phyloP scores from a whole-genome alignment of 2,329 filamentous ascomycete species.

The Whalleya microplaca region DNA sequence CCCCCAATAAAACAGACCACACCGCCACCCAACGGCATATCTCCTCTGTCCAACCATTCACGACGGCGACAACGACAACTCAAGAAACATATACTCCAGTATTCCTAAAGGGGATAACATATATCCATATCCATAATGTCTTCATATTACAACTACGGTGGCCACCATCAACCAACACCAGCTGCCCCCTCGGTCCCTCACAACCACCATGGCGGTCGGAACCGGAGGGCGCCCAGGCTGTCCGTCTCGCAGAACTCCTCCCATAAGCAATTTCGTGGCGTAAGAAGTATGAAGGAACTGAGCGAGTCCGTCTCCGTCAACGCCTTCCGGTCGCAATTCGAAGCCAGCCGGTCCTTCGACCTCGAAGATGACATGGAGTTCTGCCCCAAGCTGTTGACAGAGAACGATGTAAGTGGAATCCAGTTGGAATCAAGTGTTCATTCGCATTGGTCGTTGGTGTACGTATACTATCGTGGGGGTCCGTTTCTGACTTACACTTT shows the following conservation, averaged over 20 bases:
- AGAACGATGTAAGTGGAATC: slow-evolving; percentile 77
- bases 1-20: slow-evolving; percentile 15
- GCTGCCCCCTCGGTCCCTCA: slow-evolving; percentile 63
- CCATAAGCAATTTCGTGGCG: slow-evolving; percentile 84
- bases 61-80: slow-evolving; percentile 23
- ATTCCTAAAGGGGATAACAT: slow-evolving; percentile 15
- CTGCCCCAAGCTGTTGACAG: slow-evolving; percentile 88
- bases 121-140: slow-evolving; percentile 53
- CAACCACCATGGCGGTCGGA: slow-evolving; percentile 82
- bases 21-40: slow-evolving; percentile 29
- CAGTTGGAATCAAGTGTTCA: not conserved
- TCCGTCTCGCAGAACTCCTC: slow-evolving; percentile 79
- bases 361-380: slow-evolving; percentile 96
- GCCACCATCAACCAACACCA: slow-evolving; percentile 61
- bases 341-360: slow-evolving; percentile 91
- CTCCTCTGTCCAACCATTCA: slow-evolving; percentile 28
- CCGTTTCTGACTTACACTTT: slow-evolving; percentile 29
- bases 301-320: slow-evolving; percentile 76
- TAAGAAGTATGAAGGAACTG: slow-evolving; percentile 84
- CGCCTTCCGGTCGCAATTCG: slow-evolving; percentile 84
- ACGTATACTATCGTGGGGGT: no score
- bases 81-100: slow-evolving; percentile 19
- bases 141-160: slow-evolving; percentile 67
- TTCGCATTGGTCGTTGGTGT: no score
- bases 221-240: slow-evolving; percentile 80